Base-by-base conservation (phyloP, 2,329 filamentous ascomycete species). In the Fusarium sp. region DNA sequence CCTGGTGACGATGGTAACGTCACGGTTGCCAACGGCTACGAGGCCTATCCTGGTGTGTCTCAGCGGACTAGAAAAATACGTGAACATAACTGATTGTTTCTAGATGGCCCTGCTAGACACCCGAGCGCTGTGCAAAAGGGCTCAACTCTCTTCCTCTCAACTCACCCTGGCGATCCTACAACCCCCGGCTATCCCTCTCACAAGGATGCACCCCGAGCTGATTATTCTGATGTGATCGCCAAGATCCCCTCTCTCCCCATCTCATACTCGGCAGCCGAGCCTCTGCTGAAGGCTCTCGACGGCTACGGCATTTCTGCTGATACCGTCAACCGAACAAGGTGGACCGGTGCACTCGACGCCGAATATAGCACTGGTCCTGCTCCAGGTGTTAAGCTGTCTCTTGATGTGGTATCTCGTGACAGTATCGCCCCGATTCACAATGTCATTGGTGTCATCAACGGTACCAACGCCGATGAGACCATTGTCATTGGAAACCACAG, bases 121-220 rank as follows among this genome's bases (percentile, higher is more conserved):
- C 94, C 94, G 8, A 93, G 90, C 76, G 90, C 92, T 65, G 93
- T 97, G 10, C 94, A 97, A 80, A 87, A 95, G 78, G 94, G 94
- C 41, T 95, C 93, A 78, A 89, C 91, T 3, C 89, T 94, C 78
- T 95, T 93, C 78, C 81, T 95, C 33, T 92, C 91, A 80, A 87
- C 83, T 69, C 85, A 81, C 76, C 87, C 83, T 60, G 90, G 91
- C 70, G 86, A 97, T 76, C 94, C 94, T 43, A 97, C 94, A 0
- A 97, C 94, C 0, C 93, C 93, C 2, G 94, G 94, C 6, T 96
- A 96, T 79, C 91, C 94, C 1, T 95, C 93, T 0, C 93, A 93
- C 78, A 91, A 93, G 16, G 94, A 90, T 31, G 91, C 87, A 7
- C 91, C 92, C 31, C 90, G 94, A 13, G 85, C 91, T 50, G 89